Evolutionary conservation across 2,329 filamentous ascomycete genomes (phyloP).

Genomic region (Colletotrichum sp.): DNA sequence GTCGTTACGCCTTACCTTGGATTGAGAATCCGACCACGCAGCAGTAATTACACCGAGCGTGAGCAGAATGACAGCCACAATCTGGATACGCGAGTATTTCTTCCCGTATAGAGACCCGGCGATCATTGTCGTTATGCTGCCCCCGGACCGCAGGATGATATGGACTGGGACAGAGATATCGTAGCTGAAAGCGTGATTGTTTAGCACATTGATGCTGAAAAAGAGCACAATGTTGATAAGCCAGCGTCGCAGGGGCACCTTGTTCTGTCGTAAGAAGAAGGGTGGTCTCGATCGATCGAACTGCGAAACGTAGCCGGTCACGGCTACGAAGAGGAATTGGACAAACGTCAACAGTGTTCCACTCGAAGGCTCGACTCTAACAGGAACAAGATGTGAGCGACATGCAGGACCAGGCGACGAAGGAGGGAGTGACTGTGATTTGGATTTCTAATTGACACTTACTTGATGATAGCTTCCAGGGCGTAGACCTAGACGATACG

Average conservation of each 20-base stretch:
- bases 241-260: slow-evolving; percentile 86
- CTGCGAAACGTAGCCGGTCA: slow-evolving; percentile 78
- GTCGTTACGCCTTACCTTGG: slow-evolving; percentile 66
- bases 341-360: slow-evolving; percentile 89
- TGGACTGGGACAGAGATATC: slow-evolving; percentile 95
- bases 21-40: slow-evolving; percentile 86
- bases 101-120: slow-evolving; percentile 90
- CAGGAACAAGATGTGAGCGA: slow-evolving; percentile 21
- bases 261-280: slow-evolving; percentile 77
- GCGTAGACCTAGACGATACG: slow-evolving; percentile 77
- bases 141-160: slow-evolving; percentile 94
- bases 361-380: slow-evolving; percentile 80
- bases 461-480: slow-evolving; percentile 94
- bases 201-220: slow-evolving; percentile 91
- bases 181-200: slow-evolving; percentile 98
- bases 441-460: slow-evolving; percentile 40
- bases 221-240: slow-evolving; percentile 88
- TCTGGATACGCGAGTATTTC: slow-evolving; percentile 79
- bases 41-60: slow-evolving; percentile 87
- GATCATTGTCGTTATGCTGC: slow-evolving; percentile 92
- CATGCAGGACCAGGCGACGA: neutral
- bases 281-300: slow-evolving; percentile 71
- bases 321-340: slow-evolving; percentile 83
- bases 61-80: slow-evolving; percentile 81
- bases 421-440: neutral